Percentiles rank a stretch among this genome's conserved stretches.
These are phyloP conservation scores for Russula virescens DNA, from an alignment of 768 basidiomycete species.

Conservation along the genomic window DNA sequence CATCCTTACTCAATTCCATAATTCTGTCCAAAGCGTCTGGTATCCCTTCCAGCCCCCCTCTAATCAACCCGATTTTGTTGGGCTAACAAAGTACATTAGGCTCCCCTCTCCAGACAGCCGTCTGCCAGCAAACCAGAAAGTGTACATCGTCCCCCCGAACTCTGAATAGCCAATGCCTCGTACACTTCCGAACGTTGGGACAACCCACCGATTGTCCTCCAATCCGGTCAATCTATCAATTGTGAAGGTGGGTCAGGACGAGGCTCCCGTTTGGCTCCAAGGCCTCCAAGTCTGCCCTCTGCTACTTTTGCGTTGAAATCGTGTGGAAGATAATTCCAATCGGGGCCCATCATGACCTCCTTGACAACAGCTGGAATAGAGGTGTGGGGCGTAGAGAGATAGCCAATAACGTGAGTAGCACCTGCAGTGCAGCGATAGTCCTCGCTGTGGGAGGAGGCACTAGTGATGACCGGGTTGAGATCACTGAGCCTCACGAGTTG, in stretches of 20 bases:
- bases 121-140: no score
- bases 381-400: no score
- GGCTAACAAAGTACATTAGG: slow-evolving; percentile 21
- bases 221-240: neutral
- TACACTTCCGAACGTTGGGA: no score
- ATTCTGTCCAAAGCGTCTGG: slow-evolving; percentile 24
- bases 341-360: no score
- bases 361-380: no score
- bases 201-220: no score
- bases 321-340: no score
- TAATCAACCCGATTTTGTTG: slow-evolving; percentile 35
- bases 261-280: slow-evolving; percentile 20
- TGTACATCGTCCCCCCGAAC: slow-evolving; percentile 10
- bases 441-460: slow-evolving; percentile 15
- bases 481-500: slow-evolving; percentile 24
- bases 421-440: no score
- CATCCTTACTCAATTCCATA: no score
- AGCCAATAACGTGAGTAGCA: no score
- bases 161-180: neutral
- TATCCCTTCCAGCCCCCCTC: slow-evolving; percentile 20
- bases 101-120: no score
- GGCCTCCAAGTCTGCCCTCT: slow-evolving; percentile 19
- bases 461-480: slow-evolving; percentile 24
- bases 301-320: slow-evolving; percentile 17
- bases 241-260: neutral